These are phyloP conservation scores for Lonicera japonica DNA, from an alignment of 129 eudicot genomes.

Conservation along the genomic window DNA sequence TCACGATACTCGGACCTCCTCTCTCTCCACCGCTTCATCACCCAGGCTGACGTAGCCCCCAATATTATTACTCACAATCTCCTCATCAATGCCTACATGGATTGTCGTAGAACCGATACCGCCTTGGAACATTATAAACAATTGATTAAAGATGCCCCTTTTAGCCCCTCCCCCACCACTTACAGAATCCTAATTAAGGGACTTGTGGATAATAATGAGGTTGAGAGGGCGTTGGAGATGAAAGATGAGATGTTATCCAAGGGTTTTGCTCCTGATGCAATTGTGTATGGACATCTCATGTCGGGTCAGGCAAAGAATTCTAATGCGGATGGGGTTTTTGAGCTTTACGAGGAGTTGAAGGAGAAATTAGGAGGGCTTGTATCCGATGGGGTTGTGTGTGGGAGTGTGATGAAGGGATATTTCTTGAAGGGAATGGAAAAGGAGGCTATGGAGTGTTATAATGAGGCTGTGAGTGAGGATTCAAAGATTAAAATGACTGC, in stretches of 20 bases:
- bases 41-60: slow-evolving; percentile 72
- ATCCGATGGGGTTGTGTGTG: slow-evolving; percentile 41
- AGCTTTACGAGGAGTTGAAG: slow-evolving; percentile 48
- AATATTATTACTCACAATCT: slow-evolving; percentile 69
- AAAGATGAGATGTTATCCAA: slow-evolving; percentile 46
- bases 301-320: slow-evolving; percentile 25
- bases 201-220: slow-evolving; percentile 31
- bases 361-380: slow-evolving; percentile 35
- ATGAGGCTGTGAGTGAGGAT: slow-evolving; percentile 27
- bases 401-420: slow-evolving; percentile 51
- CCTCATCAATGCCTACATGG: slow-evolving; percentile 58
- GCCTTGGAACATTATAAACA: slow-evolving; percentile 49
- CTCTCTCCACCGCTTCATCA: slow-evolving; percentile 72
- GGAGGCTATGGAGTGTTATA: slow-evolving; percentile 73
- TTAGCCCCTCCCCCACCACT: slow-evolving; percentile 43
- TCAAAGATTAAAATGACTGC: slow-evolving; percentile 68
- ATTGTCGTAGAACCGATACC: slow-evolving; percentile 55
- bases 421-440: slow-evolving; percentile 71
- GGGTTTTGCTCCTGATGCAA: slow-evolving; percentile 36
- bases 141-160: slow-evolving; percentile 50
- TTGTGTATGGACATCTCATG: slow-evolving; percentile 47
- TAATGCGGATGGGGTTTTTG: slow-evolving; percentile 33
- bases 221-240: slow-evolving; percentile 41
- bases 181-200: slow-evolving; percentile 48
- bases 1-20: slow-evolving; percentile 60